These are phyloP conservation scores for Tuber indicum DNA, from an alignment of 495 filamentous ascomycete genomes.

Conservation along the genomic window DNA sequence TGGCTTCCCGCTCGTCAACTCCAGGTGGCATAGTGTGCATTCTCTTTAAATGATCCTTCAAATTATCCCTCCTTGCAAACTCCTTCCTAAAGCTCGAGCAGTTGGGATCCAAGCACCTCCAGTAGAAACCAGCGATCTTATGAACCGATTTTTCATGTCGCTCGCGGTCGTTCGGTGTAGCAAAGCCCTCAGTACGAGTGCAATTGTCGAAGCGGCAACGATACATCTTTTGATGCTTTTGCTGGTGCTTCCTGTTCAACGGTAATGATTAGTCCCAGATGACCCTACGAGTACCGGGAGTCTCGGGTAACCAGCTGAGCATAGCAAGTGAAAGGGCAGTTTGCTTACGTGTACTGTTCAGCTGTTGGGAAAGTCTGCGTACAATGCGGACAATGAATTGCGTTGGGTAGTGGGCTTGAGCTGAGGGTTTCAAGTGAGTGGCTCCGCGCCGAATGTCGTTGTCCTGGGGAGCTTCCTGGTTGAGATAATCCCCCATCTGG, in stretches of 20 bases:
- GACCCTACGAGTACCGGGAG: not conserved
- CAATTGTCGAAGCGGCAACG: constrained; percentile 34
- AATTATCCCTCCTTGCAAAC: constrained; percentile 41
- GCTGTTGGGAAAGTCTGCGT: constrained; percentile 25
- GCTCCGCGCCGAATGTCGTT: constrained; percentile 13
- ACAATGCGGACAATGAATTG: constrained; percentile 27
- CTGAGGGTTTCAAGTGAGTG: constrained; percentile 16
- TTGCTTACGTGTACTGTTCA: constrained; percentile 33
- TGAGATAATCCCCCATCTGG: constrained; percentile 12
- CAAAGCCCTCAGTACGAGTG: constrained; percentile 40
- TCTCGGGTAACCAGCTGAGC: not conserved
- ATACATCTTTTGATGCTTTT: constrained; percentile 41
- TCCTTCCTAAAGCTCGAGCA: constrained; percentile 41
- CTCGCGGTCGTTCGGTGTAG: constrained; percentile 41
- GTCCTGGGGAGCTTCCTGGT: constrained; percentile 2
- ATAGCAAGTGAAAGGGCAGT: constrained; percentile 7
- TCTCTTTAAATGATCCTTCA: constrained; percentile 41
- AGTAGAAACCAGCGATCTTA: constrained; percentile 42
- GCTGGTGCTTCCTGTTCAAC: constrained; percentile 38
- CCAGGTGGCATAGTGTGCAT: constrained; percentile 41
- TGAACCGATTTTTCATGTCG: constrained; percentile 41
- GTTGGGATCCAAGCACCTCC: constrained; percentile 39
- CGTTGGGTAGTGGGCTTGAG: constrained; percentile 16
- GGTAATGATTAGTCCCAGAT: not conserved
- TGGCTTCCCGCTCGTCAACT: constrained; percentile 37